Evolutionary conservation across 2,329 filamentous ascomycete species (phyloP), one percentile per base, ranked within the genome.

Genomic region (Colletotrichum sp.): DNA sequence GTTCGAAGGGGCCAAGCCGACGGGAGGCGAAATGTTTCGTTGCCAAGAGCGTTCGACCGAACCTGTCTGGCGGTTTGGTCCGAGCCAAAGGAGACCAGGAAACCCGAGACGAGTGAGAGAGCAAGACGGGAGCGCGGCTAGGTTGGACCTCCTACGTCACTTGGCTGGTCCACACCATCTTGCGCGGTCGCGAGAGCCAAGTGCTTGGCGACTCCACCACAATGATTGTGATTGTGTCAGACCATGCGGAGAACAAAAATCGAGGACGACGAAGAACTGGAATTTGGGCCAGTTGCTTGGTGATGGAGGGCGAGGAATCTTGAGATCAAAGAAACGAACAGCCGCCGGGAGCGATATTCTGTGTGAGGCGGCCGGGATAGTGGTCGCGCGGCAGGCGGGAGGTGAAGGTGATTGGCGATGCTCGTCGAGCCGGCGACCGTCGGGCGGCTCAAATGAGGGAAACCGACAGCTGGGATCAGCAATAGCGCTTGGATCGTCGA

Each of bases 181-280:
- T 74, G 74, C 74, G 74, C 28, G 70, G 70, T 76, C 74, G 34
- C 34, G 18, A 74, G 71, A 52, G 70, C 74, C 74, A 76, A 76
- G 74, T 44, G 15, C 74, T 76, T 76, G 74, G 74, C 74, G 59
- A 65, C 65, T 24, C 74, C 74, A 74, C 74, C 49, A 18, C 57
- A 18, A 60, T 55, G 64, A 65, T 76, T 74, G 49, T 74, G 74
- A 69, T 36, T 28, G 49, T 69, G 70, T 76, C 74, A 73, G 70
- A 65, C 16, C 64, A 68, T 60, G 59, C 34, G 44, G 32, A 69
- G 28, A 62, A 39, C 16, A 59, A 28, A 60, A 26, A 10, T 44
- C 57, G 59, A 52, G 26, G 12, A 18, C 32, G 30, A 52, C 28
- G 9, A 55, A 18, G 26, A 49, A 52, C n/a, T 67, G 44, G 44